Evolutionary conservation across 2,329 filamentous ascomycete genomes (phyloP), one percentile per base, ranked within the genome.

Genomic region (Colletotrichum musicola): DNA sequence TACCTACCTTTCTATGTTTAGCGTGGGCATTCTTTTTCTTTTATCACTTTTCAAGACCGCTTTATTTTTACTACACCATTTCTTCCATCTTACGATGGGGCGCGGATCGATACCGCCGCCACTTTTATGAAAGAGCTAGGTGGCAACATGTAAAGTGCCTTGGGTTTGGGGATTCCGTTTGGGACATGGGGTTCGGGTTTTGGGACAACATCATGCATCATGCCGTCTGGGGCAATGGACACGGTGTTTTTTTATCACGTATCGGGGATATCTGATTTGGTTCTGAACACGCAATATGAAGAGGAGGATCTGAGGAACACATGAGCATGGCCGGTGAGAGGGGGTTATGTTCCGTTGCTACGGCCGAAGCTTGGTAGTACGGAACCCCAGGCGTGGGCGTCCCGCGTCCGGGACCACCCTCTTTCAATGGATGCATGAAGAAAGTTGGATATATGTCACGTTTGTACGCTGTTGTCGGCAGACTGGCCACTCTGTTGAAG

Each of bases 221-320:
- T 61, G 62, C 62, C 42, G 62, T 44, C 40, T 51, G 55, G 50
- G 56, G 62, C 66, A 66, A 61, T 50, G 65, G 46, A 58, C 42
- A 9, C 7, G 66, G 62, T 65, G 62, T 69, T 68, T 2, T 53
- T 49, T 38, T 53, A n/a, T n/a, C 30, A 30, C 30, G 30, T 35
- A 35, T 35, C 30, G 30, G 47, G 38, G 42, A 9, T 16, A 47
- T 16, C 53, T 16, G 18, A 14, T 35, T 44, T 27, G 51, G 49
- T 4, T 51, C 16, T 16, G 12, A 27, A 42, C 4, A 59, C 49
- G 54, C 54, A 55, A 64, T 35, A 49, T 50, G n/a, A 69, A 66
- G 62, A 69, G 66, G 50, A 56, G 66, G 66, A 40, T 12, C 20
- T 14, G 9, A 16, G 9, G 62, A 22, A 47, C 46, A 61, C 40